These are phyloP conservation scores for Dactylonectria macrodidyma DNA, from an alignment of 2,329 filamentous ascomycete genomes.

Conservation along the genomic window DNA sequence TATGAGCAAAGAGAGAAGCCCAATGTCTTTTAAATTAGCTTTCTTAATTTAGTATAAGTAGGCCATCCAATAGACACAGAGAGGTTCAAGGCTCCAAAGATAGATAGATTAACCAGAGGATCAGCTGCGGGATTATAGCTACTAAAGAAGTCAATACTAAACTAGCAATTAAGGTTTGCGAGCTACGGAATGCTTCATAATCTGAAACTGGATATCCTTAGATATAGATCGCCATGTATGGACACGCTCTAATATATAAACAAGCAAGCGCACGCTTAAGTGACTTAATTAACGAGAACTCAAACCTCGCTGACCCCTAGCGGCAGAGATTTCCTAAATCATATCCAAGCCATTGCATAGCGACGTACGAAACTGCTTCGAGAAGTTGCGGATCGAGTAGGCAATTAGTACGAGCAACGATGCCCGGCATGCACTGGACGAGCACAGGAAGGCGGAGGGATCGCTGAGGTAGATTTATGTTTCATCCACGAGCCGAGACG, in stretches of 20 bases:
- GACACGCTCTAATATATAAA: background rate
- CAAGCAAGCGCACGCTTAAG: background rate
- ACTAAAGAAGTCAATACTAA: background rate
- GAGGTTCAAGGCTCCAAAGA: background rate
- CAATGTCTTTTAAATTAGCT: too few species aligned
- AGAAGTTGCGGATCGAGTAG: background rate
- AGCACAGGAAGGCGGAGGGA: slow-evolving; percentile 51
- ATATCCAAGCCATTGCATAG: background rate
- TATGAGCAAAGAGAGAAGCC: too few species aligned
- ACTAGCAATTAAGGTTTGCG: background rate
- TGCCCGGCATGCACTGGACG: slow-evolving; percentile 49
- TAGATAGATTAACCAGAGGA: background rate
- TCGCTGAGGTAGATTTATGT: slow-evolving; percentile 56
- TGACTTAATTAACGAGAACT: background rate
- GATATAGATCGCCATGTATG: background rate
- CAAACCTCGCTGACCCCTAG: background rate
- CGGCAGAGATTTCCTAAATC: background rate
- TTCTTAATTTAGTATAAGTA: background rate
- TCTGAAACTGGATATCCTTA: background rate
- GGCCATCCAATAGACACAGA: background rate
- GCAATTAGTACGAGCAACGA: background rate
- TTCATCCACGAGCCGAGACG: slow-evolving; percentile 56
- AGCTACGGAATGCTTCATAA: background rate
- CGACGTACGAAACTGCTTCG: background rate
- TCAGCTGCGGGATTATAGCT: background rate